Evolutionary conservation across 257 asterid genomes (phyloP), one percentile per base, ranked within the genome.

Genomic region (Echites panduratus): DNA sequence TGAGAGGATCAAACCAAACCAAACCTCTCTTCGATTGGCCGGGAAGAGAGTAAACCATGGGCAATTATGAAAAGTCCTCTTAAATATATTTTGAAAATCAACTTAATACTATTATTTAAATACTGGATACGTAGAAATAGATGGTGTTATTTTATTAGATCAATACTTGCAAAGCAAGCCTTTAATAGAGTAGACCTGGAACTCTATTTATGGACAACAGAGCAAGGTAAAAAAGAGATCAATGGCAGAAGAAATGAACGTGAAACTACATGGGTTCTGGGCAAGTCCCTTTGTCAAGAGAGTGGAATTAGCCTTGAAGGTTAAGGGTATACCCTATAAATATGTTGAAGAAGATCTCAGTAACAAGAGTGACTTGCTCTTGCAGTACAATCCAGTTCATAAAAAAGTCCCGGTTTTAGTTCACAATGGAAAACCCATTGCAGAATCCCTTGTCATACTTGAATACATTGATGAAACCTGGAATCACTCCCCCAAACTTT

Each of bases 371-470:
- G 29, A 35, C 16, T 48, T 70, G 32, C 79, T 79, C 11, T 35
- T 65, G 19, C 64, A 75, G 59, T 66, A 75, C 71, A 79, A 79
- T 71, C 79, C 77, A 19, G 66, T 79, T 66, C 59, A 79, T 43
- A 58, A 57, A 16, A 56, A 24, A 9, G 65, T 79, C 0, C 80
- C 79, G 16, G 71, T 79, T 57, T 26, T 79, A n/a, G 32, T 79
- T 54, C 74, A 75, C 14, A 58, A 75, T 19, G 83, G 74, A 61
- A 79, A 79, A 26, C 27, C 83, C 9, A 8, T 79, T 47, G 72
- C 80, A 65, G 83, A 75, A 75, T 79, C 83, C 35, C 52, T 75
- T 54, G 72, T 71, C 38, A 75, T 79, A 5, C 50, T 79, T 45
- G 66, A 79, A 29, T 75, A 79, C 71, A 75, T 70, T 43, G 76